Percentiles rank a stretch among this genome's conserved stretches.
Conservation (phyloP, 2,329 filamentous ascomycete genomes). For the Aspergillus neotritici region DNA sequence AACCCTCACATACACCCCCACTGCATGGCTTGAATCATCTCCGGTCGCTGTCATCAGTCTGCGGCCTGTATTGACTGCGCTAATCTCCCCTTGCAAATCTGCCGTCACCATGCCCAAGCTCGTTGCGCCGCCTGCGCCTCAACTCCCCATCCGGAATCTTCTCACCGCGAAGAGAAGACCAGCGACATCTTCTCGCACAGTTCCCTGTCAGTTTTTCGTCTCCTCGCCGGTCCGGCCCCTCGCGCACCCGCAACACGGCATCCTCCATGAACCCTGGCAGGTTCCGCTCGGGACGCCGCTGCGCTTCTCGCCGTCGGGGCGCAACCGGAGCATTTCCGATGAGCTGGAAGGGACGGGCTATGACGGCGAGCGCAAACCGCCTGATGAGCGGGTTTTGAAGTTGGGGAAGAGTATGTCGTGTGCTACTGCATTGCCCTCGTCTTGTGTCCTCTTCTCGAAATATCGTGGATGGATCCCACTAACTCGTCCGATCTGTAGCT, state of each 20-base stretch:
- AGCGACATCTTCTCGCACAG: background rate
- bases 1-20: too few species aligned
- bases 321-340: conserved; percentile 17
- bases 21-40: too few species aligned
- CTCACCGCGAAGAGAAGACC: conserved; percentile 10
- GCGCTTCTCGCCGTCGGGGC: conserved; percentile 21
- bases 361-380: conserved; percentile 42
- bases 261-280: conserved; percentile 32
- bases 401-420: conserved; percentile 54
- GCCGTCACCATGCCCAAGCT: too few species aligned
- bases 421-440: background rate
- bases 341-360: conserved; percentile 15
- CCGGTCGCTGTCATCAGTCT: too few species aligned
- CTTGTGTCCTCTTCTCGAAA: background rate
- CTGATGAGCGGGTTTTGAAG: conserved; percentile 56
- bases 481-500: conserved; percentile 36
- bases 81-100: too few species aligned
- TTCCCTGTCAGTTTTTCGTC: conserved; percentile 19
- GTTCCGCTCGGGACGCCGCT: conserved; percentile 17
- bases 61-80: too few species aligned
- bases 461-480: conserved; percentile 1
- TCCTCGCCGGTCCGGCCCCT: conserved; percentile 26
- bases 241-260: conserved; percentile 34
- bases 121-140: too few species aligned
- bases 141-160: background rate